These are phyloP conservation scores for Patellifolia procumbens DNA, from an alignment of 179 eudicot genomes.

Conservation along the genomic window DNA sequence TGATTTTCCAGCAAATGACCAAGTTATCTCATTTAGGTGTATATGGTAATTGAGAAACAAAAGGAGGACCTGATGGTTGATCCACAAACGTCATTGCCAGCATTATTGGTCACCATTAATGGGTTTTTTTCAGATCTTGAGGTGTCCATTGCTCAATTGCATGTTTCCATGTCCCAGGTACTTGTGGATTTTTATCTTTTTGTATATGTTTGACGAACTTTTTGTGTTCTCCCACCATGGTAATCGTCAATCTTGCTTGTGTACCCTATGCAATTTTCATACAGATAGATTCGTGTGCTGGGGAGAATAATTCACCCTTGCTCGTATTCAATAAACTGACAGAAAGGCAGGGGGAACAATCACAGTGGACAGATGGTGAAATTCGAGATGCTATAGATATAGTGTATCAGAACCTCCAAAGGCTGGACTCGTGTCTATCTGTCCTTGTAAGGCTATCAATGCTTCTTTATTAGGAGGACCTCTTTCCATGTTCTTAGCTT, in stretches of 20 bases:
- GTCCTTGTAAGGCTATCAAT: constrained; percentile 52
- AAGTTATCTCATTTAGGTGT: constrained; percentile 50
- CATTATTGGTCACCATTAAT: constrained; percentile 55
- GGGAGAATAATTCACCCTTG: constrained; percentile 49
- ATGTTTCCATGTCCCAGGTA: constrained; percentile 58
- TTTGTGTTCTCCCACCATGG: background rate
- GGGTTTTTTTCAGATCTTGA: constrained; percentile 66
- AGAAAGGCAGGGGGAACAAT: constrained; percentile 59
- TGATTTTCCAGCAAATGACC: background rate
- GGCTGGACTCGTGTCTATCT: constrained; percentile 68
- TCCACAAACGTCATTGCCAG: constrained; percentile 64
- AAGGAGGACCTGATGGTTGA: constrained; percentile 64
- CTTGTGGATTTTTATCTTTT: background rate
- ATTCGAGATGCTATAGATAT: constrained; percentile 62
- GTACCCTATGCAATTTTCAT: constrained; percentile 8
- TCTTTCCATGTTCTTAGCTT: background rate
- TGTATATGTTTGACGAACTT: background rate
- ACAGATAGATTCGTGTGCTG: constrained; percentile 66
- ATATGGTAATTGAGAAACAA: constrained; percentile 69
- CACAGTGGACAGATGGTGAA: constrained; percentile 78
- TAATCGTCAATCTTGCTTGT: constrained; percentile 8
- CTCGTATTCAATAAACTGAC: constrained; percentile 60
- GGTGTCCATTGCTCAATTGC: constrained; percentile 66
- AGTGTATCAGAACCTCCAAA: constrained; percentile 67
- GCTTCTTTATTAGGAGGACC: background rate